A percentile compares a stretch with the other conserved stretches of the same genome.
Evolutionary conservation across 2,329 filamentous ascomycete species (phyloP).

Genomic region (Coniella vitis): DNA sequence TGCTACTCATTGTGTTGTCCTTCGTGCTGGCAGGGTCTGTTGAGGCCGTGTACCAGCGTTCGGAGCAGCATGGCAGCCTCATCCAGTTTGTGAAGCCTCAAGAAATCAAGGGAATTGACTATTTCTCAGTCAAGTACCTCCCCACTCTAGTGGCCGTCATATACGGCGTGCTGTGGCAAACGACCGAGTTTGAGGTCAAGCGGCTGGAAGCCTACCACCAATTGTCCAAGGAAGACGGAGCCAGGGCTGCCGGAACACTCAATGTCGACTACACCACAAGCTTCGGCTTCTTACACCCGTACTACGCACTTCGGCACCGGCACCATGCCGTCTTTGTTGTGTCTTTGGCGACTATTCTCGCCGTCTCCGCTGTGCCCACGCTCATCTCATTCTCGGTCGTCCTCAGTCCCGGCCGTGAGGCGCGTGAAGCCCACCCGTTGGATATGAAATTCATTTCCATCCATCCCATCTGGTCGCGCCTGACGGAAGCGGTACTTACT

Average conservation of each 20-base stretch:
- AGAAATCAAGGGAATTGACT: slow-evolving; percentile 43
- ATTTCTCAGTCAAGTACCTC: slow-evolving; percentile 57
- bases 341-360: slow-evolving; percentile 56
- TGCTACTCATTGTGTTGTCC: slow-evolving; percentile 46
- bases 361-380: slow-evolving; percentile 62
- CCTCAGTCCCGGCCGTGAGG: slow-evolving; percentile 44
- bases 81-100: slow-evolving; percentile 42
- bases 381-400: slow-evolving; percentile 57
- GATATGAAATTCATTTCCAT: slow-evolving; percentile 49
- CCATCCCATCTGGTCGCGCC: slow-evolving; percentile 51
- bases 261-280: slow-evolving; percentile 70
- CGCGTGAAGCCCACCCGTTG: slow-evolving; percentile 34
- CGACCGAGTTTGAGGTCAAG: slow-evolving; percentile 59
- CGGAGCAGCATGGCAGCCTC: slow-evolving; percentile 29
- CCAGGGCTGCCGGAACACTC: slow-evolving; percentile 57
- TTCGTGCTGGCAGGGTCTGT: slow-evolving; percentile 42
- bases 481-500: slow-evolving; percentile 49
- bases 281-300: slow-evolving; percentile 57
- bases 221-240: slow-evolving; percentile 52
- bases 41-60: slow-evolving; percentile 50
- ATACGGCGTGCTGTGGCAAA: slow-evolving; percentile 60
- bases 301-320: slow-evolving; percentile 52
- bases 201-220: slow-evolving; percentile 63
- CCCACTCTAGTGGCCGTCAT: slow-evolving; percentile 55
- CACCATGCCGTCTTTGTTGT: slow-evolving; percentile 65